These are phyloP conservation scores for Ustilago sp. DNA, from an alignment of 1,284 basidiomycete genomes.

Conservation along the genomic window DNA sequence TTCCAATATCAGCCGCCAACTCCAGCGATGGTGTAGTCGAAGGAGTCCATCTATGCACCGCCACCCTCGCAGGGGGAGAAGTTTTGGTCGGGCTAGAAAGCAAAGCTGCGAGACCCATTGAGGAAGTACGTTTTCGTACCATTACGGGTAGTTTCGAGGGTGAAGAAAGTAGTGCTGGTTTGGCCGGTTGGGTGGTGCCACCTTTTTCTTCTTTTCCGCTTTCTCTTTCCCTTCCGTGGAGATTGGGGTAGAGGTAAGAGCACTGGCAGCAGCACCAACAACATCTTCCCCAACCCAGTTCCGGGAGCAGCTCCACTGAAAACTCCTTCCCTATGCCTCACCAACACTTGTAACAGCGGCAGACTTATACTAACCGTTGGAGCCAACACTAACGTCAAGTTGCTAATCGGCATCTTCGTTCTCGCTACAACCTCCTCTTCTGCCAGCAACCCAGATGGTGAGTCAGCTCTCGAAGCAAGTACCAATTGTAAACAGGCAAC, in stretches of 20 bases:
- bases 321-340: constrained; percentile 42
- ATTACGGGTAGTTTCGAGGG: constrained; percentile 33
- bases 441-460: constrained; percentile 52
- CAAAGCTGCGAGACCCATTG: constrained; percentile 18
- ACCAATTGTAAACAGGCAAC: constrained; percentile 61
- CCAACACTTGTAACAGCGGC: constrained; percentile 54
- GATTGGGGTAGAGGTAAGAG: too few relatives aligned
- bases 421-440: constrained; percentile 36
- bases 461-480: constrained; percentile 63
- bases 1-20: constrained; percentile 5
- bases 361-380: constrained; percentile 63
- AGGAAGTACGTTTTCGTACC: constrained; percentile 31
- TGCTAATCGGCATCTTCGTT: constrained; percentile 67
- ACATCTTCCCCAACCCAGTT: constrained; percentile 23
- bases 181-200: constrained; percentile 26
- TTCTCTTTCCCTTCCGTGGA: neutral
- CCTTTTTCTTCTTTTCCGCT: neutral
- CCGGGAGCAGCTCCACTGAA: constrained; percentile 40
- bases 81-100: constrained; percentile 11
- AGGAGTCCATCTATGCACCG: neutral
- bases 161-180: constrained; percentile 23
- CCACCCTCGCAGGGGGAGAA: neutral
- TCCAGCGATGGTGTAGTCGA: constrained; percentile 19
- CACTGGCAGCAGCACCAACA: constrained; percentile 13
- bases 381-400: constrained; percentile 63